phyloP scores from a whole-genome alignment of 2,329 filamentous ascomycete genomes.

The Dothistroma pini region DNA sequence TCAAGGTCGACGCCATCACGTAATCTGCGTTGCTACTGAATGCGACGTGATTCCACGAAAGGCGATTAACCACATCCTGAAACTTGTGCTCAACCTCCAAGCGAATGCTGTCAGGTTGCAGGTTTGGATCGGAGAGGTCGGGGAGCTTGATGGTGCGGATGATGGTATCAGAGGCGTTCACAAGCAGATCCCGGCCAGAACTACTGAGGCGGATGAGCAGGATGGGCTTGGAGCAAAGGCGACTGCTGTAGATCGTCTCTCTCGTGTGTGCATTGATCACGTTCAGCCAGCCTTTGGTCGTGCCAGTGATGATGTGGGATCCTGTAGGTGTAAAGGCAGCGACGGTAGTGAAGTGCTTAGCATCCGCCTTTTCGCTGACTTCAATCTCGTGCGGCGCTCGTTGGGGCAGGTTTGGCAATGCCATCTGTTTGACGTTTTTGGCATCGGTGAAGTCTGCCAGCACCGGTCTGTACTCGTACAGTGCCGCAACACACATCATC shows the following conservation, averaged over 20 bases:
- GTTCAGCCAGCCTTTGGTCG: constrained; percentile 94
- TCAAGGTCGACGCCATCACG: constrained; percentile 92
- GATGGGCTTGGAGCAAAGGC: constrained; percentile 81
- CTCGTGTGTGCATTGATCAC: constrained; percentile 81
- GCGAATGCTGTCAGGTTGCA: constrained; percentile 81
- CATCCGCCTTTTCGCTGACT: constrained; percentile 82
- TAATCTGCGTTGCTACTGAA: constrained; percentile 95
- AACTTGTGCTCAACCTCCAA: constrained; percentile 96
- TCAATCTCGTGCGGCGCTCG: constrained; percentile 65
- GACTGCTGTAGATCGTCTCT: constrained; percentile 83
- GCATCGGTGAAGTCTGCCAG: constrained; percentile 62
- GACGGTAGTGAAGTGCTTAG: constrained; percentile 91
- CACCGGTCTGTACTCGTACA: constrained; percentile 90
- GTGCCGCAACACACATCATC: constrained; percentile 79
- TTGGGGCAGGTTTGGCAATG: constrained; percentile 77
- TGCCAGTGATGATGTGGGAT: constrained; percentile 85
- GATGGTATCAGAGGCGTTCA: constrained; percentile 92
- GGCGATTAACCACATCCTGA: constrained; percentile 90
- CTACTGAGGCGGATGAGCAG: constrained; percentile 80
- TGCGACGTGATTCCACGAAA: constrained; percentile 96
- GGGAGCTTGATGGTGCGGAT: constrained; percentile 90
- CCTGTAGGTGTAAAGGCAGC: constrained; percentile 83
- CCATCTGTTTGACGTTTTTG: constrained; percentile 61
- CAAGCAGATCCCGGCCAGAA: constrained; percentile 81
- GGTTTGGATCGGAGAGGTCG: constrained; percentile 59